phyloP scores from a whole-genome alignment of 768 basidiomycete genomes.

The Boletus eberwhitei region DNA sequence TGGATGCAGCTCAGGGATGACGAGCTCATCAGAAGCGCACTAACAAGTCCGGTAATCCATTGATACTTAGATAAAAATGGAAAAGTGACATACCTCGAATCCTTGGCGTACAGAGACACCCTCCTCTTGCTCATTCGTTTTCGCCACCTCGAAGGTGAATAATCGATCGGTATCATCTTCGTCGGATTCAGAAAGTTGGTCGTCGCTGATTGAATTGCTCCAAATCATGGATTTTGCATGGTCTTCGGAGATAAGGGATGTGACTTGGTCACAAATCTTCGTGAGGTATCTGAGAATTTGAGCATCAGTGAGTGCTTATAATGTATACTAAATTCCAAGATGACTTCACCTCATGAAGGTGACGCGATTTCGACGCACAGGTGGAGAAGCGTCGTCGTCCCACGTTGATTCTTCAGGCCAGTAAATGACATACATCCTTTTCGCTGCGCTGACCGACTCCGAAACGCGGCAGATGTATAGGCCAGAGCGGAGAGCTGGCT shows the following conservation, averaged over 20 bases:
- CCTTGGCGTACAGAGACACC: slow-evolving; percentile 41
- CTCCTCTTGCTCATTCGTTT: slow-evolving; percentile 58
- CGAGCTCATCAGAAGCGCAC: slow-evolving; percentile 21
- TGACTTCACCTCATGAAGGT: slow-evolving; percentile 55
- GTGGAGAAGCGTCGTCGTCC: slow-evolving; percentile 46
- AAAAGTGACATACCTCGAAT: slow-evolving; percentile 37
- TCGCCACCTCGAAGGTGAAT: slow-evolving; percentile 54
- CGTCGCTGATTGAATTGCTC: slow-evolving; percentile 31
- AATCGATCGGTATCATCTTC: slow-evolving; percentile 46
- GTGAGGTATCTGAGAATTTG: slow-evolving; percentile 47
- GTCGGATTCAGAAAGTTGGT: slow-evolving; percentile 27
- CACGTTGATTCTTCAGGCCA: slow-evolving; percentile 64
- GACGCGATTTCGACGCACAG: slow-evolving; percentile 49
- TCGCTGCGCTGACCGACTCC: background rate
- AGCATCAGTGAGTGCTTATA: background rate
- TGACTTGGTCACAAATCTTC: slow-evolving; percentile 54
- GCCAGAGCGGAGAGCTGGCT: slow-evolving; percentile 43
- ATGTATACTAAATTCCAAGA: background rate
- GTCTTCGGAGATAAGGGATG: slow-evolving; percentile 46
- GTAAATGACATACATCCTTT: slow-evolving; percentile 47
- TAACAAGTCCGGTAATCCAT: background rate
- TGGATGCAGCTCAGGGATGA: slow-evolving; percentile 13
- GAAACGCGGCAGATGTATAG: slow-evolving; percentile 41
- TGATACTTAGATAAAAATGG: background rate
- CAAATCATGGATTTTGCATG: slow-evolving; percentile 46